Base-by-base conservation (phyloP, 2,329 filamentous ascomycete species). In the Ophiostoma montium region DNA sequence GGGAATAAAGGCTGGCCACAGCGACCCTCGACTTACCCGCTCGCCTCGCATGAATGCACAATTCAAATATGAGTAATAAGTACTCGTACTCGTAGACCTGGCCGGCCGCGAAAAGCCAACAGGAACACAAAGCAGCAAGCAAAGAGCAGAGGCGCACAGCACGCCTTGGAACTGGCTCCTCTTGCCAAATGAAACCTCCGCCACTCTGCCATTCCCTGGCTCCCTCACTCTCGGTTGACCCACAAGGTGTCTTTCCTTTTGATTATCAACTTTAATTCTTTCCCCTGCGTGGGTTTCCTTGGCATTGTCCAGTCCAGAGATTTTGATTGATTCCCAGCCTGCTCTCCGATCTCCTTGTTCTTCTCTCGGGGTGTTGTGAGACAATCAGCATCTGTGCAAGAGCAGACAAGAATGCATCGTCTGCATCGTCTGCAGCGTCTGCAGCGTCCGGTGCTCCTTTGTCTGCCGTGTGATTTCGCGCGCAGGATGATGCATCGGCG, bases 361-460 rank as follows among this genome's bases (percentile, higher is more conserved):
- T 27, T 27, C 23, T 27, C 23, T 8, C 23, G 38, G 19, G 9
- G 21, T 15, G 23, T 16, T 16, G 38, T 52, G 44, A 52, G 47
- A 52, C 50, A 52, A 27, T 33, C 42, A 47, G 42, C 11, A 51
- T 5, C n/a, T 38, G 18, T 36, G 48, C 27, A 21, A 33, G 31
- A 15, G 16, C n/a, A 31, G 27, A 19, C 21, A n/a, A 35, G 45
- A 42, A 43, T 39, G 19, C 47, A 50, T 50, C 50, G 31, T 16
- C 53, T 54, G 53, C 50, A 54, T 38, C 53, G 48, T 48, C 53
- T n/a, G n/a, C n/a, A n/a, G n/a, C 50, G 53, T 50, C 49, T 46
- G 46, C 48, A 50, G 52, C 48, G 27, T 35, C 27, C 13, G 21
- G 7, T 39, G 36, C 7, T 18, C 13, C 42, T 21, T 35, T 15